A percentile compares a stretch with the other conserved stretches of the same genome.
phyloP scores from a whole-genome alignment of 331 rosid species.

The Acacia concinna region DNA sequence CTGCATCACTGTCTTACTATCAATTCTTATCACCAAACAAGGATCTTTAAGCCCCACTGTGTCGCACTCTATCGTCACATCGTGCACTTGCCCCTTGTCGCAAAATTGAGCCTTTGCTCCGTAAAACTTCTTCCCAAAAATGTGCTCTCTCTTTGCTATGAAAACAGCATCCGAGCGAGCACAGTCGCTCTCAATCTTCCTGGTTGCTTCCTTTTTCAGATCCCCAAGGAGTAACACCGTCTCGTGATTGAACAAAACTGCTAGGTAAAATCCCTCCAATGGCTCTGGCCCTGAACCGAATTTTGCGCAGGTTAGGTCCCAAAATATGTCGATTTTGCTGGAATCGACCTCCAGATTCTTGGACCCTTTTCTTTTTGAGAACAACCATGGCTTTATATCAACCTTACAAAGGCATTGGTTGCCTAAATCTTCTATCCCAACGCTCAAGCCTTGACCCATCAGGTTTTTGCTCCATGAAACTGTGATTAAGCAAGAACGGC shows the following conservation, averaged over 20 bases:
- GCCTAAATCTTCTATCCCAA: constrained; percentile 57
- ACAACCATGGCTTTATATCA: constrained; percentile 88
- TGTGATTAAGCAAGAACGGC: constrained; percentile 57
- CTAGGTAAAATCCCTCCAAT: constrained; percentile 62
- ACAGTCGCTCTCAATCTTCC: constrained; percentile 42
- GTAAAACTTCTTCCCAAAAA: constrained; percentile 68
- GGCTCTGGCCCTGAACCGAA: constrained; percentile 82
- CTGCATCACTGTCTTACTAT: constrained; percentile 62
- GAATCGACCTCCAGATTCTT: constrained; percentile 65
- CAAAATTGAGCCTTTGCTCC: constrained; percentile 65
- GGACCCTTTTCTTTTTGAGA: constrained; percentile 75
- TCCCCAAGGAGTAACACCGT: constrained; percentile 65
- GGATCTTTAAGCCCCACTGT: constrained; percentile 61
- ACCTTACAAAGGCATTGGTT: constrained; percentile 63
- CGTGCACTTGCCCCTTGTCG: constrained; percentile 63
- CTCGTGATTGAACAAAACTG: constrained; percentile 53
- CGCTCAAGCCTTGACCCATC: constrained; percentile 79
- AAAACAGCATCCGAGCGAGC: constrained; percentile 45
- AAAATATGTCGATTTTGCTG: constrained; percentile 50
- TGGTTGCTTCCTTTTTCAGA: constrained; percentile 52
- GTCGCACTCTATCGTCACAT: constrained; percentile 72
- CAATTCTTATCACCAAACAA: constrained; percentile 63
- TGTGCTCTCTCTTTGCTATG: constrained; percentile 68
- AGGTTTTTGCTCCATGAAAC: constrained; percentile 76
- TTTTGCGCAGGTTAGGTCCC: constrained; percentile 77